Evolutionary conservation across 495 filamentous ascomycete species (phyloP), one percentile per base, ranked within the genome.

Genomic region (Patellaria atrata): DNA sequence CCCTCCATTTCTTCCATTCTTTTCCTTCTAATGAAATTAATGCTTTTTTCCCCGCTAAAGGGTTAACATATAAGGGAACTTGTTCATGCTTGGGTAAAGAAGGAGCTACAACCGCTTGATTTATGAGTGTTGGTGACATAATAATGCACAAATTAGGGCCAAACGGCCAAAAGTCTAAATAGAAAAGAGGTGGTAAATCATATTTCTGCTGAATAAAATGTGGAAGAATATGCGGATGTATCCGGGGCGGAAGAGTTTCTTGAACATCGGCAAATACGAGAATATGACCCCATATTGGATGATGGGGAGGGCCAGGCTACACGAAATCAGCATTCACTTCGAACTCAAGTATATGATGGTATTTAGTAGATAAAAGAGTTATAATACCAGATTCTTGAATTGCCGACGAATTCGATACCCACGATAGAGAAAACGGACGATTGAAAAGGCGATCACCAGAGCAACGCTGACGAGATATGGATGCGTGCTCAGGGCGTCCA

Each of bases 111-210:
- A 52, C 27, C 31, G 67, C 61, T 22, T 60, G 55, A 13, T 64
- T 61, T 0, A 66, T 31, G n/a, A n/a, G n/a, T 3, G 61, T 56
- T 27, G 70, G 60, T 43, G 57, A 56, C 18, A 45, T 39, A 16
- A 71, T 41, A 6, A 67, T 28, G 6, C 61, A 31, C 31, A 66
- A 46, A 3, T 46, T 41, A 8, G 34, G 28, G 10, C 33, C 29
- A 14, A 59, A 25, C n/a, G 59, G 60, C 44, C 48, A 60, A 1
- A 44, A 26, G 22, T 63, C 59, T 8, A 62, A 7, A 30, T 55
- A 58, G 38, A 51, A 59, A 33, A 57, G 23, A 8, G 45, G 39
- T 15, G 43, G 47, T 1, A 60, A 44, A 8, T 53, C 30, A 31
- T 53, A 50, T 28, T 44, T 37, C 10, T 43, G 29, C 9, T 33